Conservation (phyloP, 1,284 basidiomycete species). For the Apiotrichum akiyoshidainum region DNA sequence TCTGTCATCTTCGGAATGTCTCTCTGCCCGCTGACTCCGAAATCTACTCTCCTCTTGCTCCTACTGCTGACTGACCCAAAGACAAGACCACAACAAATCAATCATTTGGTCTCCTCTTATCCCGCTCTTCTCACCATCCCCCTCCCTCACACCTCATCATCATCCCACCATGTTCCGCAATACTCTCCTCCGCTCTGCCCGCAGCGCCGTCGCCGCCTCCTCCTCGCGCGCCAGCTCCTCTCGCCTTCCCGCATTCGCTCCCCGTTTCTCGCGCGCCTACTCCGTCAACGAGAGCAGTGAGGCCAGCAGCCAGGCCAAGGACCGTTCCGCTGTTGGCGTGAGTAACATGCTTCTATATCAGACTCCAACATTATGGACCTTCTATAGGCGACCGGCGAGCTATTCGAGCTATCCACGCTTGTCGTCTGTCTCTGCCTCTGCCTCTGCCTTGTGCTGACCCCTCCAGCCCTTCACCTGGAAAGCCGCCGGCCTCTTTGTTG, state of each 20-base stretch:
- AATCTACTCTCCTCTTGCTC: too few relatives aligned
- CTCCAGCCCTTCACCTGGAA: conserved; percentile 79
- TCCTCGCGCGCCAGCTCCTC: neutral
- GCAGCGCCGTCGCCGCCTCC: neutral
- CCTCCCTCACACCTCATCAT: neutral
- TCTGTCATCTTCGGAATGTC: too few relatives aligned
- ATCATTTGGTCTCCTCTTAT: neutral
- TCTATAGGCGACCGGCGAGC: too few relatives aligned
- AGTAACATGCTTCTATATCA: conserved; percentile 4
- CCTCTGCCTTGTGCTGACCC: neutral
- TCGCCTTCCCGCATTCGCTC: neutral
- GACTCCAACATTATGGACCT: too few relatives aligned
- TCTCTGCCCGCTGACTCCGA: too few relatives aligned
- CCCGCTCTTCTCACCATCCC: neutral
- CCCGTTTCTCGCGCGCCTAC: neutral
- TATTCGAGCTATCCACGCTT: too few relatives aligned
- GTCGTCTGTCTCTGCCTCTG: too few relatives aligned
- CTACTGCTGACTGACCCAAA: too few relatives aligned
- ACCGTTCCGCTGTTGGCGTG: conserved; percentile 28
- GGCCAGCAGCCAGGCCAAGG: conserved; percentile 12
- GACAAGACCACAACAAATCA: too few relatives aligned
- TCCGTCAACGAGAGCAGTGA: conserved; percentile 3
- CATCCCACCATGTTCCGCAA: conserved; percentile 4
- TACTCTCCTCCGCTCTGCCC: neutral
- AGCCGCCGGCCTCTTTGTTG: conserved; percentile 76